A percentile compares a stretch with the other conserved stretches of the same genome.
These are phyloP conservation scores for Bathelium albidoporum DNA, from an alignment of 495 filamentous ascomycete genomes.

Conservation along the genomic window DNA sequence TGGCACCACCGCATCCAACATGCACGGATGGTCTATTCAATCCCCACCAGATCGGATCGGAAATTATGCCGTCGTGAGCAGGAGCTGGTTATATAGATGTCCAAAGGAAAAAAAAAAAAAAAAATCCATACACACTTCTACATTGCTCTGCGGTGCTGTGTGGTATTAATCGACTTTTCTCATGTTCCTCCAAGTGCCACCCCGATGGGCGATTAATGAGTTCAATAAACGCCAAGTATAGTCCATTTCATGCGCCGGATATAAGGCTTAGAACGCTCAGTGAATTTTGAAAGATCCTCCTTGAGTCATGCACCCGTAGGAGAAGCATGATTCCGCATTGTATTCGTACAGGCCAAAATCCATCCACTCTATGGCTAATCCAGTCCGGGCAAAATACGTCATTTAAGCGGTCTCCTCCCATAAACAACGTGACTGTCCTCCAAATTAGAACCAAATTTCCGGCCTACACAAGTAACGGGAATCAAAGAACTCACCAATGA, in stretches of 20 bases:
- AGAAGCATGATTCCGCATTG: neutral
- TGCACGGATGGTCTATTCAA: neutral
- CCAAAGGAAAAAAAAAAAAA: neutral
- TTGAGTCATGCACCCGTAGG: neutral
- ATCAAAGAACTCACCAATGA: neutral
- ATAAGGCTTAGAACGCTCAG: neutral
- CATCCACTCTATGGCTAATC: neutral
- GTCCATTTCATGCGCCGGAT: neutral
- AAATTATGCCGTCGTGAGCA: neutral
- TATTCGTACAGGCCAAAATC: neutral
- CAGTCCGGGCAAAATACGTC: neutral
- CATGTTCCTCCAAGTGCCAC: neutral
- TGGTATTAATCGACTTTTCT: no score
- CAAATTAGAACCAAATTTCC: neutral
- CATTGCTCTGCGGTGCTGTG: neutral
- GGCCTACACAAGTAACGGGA: neutral
- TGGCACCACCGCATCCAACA: neutral
- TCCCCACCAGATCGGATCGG: neutral
- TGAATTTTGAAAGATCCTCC: neutral
- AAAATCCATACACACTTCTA: neutral
- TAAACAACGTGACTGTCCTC: neutral
- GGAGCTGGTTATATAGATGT: neutral
- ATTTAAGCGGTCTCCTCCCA: neutral
- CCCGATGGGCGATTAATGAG: neutral
- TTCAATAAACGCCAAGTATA: neutral